Base-by-base conservation (phyloP, 2,329 filamentous ascomycete genomes). In the Clonostachys sp. region DNA sequence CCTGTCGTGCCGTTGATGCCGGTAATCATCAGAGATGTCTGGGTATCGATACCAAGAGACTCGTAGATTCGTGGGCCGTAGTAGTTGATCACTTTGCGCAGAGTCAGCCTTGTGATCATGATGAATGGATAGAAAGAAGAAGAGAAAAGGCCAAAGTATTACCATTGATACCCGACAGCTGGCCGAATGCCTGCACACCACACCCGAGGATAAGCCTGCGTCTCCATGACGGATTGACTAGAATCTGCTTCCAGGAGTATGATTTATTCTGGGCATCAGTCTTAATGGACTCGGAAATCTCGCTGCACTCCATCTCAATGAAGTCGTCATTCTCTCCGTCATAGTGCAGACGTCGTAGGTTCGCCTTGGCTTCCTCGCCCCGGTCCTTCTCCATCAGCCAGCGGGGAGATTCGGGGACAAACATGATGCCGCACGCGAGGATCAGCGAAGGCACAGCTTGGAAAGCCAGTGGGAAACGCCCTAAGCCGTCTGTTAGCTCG, bases 1-100 rank as follows among this genome's bases (percentile, higher is more conserved):
- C 73, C 71, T 8, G 78, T 62, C 1, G 73, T 71, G 20, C 74
- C 74, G 53, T 67, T 74, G 51, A 78, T 69, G 5, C 74, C 75
- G 50, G 75, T 71, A 43, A 78, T 74, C 62, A 77, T 68, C 5
- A 78, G 65, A 0, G 73, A 72, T 1, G 64, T 71, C 8, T 66
- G 65, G 1, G 64, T 70, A 3, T 61, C 57, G 40, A 77, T 68
- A 7, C 71, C 71, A 1, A 76, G 62, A 5, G 68, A 62, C 12
- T 59, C 56, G 53, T 75, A 75, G 35, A 76, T 68, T 1, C 66
- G 60, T 35, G 58, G 58, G 4, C 57, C 57, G 30, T 59, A 60
- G n/a, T n/a, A n/a, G n/a, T n/a, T n/a, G n/a, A n/a, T n/a, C n/a
- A n/a, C 43, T 55, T 41, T 5, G 1, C 12, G 20, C 6, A 8